Evolutionary conservation across 768 basidiomycete species (phyloP).

Genomic region (Mycena leptocephala): DNA sequence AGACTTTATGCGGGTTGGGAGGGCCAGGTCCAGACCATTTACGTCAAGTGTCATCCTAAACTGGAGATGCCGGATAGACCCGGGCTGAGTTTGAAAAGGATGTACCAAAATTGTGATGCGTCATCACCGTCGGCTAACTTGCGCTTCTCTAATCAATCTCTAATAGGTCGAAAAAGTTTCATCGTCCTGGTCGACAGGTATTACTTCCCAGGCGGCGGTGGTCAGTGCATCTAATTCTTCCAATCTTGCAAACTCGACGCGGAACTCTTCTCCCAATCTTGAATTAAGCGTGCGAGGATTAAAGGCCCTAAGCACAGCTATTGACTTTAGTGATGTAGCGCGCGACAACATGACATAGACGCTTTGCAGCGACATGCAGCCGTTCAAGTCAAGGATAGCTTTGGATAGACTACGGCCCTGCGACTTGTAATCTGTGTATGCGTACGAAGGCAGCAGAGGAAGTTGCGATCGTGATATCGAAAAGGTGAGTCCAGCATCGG

Average conservation of each 20-base stretch:
- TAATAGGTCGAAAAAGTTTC: no score
- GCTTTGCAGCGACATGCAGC: neutral
- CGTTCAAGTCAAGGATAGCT: neutral
- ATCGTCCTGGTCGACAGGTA: no score
- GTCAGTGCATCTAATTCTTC: neutral
- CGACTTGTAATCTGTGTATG: conserved; percentile 12
- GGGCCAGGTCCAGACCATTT: no score
- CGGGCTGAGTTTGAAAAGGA: no score
- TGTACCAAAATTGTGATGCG: no score
- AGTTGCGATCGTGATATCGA: neutral
- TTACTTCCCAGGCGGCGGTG: no score
- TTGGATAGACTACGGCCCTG: neutral
- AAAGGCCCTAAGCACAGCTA: neutral
- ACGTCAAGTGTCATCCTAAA: no score
- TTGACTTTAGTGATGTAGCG: neutral
- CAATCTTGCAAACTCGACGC: neutral
- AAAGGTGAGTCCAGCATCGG: neutral
- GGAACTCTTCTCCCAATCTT: neutral
- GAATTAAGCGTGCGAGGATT: neutral
- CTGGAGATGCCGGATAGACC: no score
- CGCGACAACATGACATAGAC: conserved; percentile 7
- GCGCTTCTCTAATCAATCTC: no score
- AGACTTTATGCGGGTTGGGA: no score
- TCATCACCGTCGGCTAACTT: no score
- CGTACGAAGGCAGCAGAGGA: neutral